A percentile compares a stretch with the other conserved stretches of the same genome.
Evolutionary conservation across 306 rosid genomes (phyloP).

Genomic region (Begonia loranthoides): DNA sequence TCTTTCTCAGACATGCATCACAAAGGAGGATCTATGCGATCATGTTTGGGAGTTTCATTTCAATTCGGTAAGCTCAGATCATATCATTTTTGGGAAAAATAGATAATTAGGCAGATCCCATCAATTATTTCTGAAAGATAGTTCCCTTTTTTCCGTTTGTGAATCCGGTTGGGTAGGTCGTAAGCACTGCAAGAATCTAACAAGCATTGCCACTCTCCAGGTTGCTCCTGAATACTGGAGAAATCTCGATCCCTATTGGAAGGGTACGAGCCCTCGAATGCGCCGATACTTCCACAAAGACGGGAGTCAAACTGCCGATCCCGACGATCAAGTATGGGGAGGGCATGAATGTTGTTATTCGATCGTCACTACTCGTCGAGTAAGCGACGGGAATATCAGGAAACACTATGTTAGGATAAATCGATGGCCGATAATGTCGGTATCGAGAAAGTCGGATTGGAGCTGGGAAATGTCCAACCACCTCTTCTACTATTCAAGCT

Average conservation of each 20-base stretch:
- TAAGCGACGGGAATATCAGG: slow-evolving; percentile 23
- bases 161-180: too few species aligned
- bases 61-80: too few species aligned
- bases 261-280: slow-evolving; percentile 17
- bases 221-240: slow-evolving; percentile 36
- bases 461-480: slow-evolving; percentile 41
- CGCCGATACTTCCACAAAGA: slow-evolving; percentile 33
- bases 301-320: slow-evolving; percentile 39
- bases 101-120: too few species aligned
- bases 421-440: slow-evolving; percentile 31
- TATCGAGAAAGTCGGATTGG: slow-evolving; percentile 30
- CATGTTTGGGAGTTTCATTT: slow-evolving; percentile 7
- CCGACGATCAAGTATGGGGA: slow-evolving; percentile 34
- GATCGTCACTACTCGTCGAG: slow-evolving; percentile 17
- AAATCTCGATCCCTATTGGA: slow-evolving; percentile 40
- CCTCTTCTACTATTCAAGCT: slow-evolving; percentile 29
- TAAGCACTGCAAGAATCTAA: too few species aligned
- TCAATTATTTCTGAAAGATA: too few species aligned
- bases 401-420: slow-evolving; percentile 46
- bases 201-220: slow-evolving; percentile 9
- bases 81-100: too few species aligned
- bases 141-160: too few species aligned
- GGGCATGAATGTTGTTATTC: slow-evolving; percentile 29
- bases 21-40: slow-evolving; percentile 34
- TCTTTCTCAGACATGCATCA: slow-evolving; percentile 22